Evolutionary conservation across 805 yeast species (phyloP).

Genomic region (Ogataea degrootiae): DNA sequence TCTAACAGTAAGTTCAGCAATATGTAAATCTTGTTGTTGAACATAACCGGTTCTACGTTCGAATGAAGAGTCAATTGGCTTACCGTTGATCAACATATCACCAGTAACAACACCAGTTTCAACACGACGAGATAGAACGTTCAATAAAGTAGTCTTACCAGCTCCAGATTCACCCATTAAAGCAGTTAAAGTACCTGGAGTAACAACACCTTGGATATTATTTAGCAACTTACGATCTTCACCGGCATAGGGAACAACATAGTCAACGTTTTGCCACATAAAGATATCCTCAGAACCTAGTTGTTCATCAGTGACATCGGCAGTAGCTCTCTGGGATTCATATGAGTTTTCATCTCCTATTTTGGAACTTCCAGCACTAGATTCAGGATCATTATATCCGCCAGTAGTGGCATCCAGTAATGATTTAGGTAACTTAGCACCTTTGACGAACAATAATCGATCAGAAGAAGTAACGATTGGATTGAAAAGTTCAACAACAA

Average conservation of each 20-base stretch:
- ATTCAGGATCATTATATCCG: conserved; percentile 21
- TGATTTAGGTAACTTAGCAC: conserved; percentile 20
- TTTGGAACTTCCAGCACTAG: conserved; percentile 19
- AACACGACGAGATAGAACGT: conserved; percentile 45
- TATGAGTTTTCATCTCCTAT: conserved; percentile 17
- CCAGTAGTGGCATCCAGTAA: background rate
- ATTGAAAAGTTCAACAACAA: conserved; percentile 25
- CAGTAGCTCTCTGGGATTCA: conserved; percentile 12
- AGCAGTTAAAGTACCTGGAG: conserved; percentile 54
- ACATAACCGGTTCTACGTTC: conserved; percentile 51
- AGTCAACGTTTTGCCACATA: conserved; percentile 58
- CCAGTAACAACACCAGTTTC: conserved; percentile 51
- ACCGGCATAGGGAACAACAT: conserved; percentile 45
- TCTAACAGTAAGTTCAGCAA: conserved; percentile 44
- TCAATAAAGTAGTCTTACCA: conserved; percentile 54
- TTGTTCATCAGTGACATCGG: conserved; percentile 10
- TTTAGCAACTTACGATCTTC: conserved; percentile 35
- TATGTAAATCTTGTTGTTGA: conserved; percentile 50
- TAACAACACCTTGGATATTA: conserved; percentile 37
- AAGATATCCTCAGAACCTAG: conserved; percentile 43
- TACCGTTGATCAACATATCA: conserved; percentile 49
- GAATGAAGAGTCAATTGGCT: conserved; percentile 41
- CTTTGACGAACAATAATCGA: conserved; percentile 26
- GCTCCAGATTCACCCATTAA: conserved; percentile 63
- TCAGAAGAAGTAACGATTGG: conserved; percentile 30